Evolutionary conservation across 805 yeast genomes (phyloP), one percentile per base, ranked within the genome.

Genomic region (Grigorovia jiainica): DNA sequence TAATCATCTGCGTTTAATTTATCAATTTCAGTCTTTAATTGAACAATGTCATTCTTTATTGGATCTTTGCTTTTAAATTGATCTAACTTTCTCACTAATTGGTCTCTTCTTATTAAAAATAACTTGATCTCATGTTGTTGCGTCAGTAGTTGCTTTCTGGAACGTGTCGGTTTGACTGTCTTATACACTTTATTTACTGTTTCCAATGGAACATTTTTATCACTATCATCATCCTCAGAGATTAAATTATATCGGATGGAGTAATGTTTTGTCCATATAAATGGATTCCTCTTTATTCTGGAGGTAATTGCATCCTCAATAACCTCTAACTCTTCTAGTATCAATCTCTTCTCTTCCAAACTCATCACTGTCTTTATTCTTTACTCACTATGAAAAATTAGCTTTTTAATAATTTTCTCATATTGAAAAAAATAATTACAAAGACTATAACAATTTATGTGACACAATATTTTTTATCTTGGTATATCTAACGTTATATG

Each of bases 61-160:
- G n/a, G 5, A 7, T 39, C 40, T 10, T 3, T 7, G n/a, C 15
- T 11, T 10, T 27, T 27, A 3, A 13, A 27, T 27, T 27, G 11
- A 27, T 27, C 31, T 4, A 43, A 31, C 7, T 36, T 27, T 34
- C 51, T 49, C 5, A 66, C 49, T 39, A 58, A 67, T 35, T 49
- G 58, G 33, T 58, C 60, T 51, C 74, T 77, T 40, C 75, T 71
- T 7, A 68, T 62, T 4, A 73, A 49, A 40, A 87, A 73, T 34
- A 57, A 48, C 16, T 65, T 64, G 7, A 83, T 68, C 55, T 87
- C 95, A 58, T 80, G 85, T 51, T 79, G 78, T 50, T 81, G 89
- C 17, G 75, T 45, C 1, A 76, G 48, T 0, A 78, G 65, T 43
- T 80, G 80, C 46, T 74, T 57, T 31, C 44, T 68, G 15, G 59